These are phyloP conservation scores for Cutaneotrichosporon sp. DNA, from an alignment of 1,284 basidiomycete species.

Conservation along the genomic window DNA sequence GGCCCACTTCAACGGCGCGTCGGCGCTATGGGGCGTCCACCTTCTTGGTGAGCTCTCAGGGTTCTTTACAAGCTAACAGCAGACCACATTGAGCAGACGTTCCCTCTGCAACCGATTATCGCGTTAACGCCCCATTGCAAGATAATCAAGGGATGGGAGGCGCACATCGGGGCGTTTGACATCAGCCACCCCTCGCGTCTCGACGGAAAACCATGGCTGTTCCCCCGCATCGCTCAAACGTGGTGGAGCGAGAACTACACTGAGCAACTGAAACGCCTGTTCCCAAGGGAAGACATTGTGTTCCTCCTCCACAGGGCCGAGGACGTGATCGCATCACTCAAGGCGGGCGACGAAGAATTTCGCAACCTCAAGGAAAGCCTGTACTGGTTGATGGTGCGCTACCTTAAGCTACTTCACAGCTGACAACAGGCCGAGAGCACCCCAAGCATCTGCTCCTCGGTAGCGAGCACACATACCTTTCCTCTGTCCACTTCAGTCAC, in stretches of 20 bases:
- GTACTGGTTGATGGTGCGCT: conserved; percentile 1
- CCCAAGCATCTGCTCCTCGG: neutral
- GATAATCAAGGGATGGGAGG: neutral
- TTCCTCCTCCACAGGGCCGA: conserved; percentile 6
- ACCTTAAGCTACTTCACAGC: neutral
- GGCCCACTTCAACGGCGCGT: neutral
- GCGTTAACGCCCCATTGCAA: neutral
- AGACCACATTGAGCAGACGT: neutral
- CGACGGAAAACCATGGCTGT: neutral
- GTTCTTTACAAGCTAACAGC: neutral
- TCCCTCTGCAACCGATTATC: neutral
- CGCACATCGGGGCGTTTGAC: neutral
- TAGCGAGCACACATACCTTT: neutral
- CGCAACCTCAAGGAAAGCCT: neutral
- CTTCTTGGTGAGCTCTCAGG: neutral
- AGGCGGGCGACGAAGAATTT: neutral
- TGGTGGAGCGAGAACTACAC: conserved; percentile 4
- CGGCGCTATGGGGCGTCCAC: neutral
- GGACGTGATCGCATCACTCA: neutral
- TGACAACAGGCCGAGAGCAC: neutral
- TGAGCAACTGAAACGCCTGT: neutral
- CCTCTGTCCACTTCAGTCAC: neutral
- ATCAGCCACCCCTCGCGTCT: neutral
- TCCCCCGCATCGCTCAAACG: neutral
- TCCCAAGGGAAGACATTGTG: neutral